phyloP scores from a whole-genome alignment of 192 early-diverging fungal genomes.

The Anaeromyces robustus region DNA sequence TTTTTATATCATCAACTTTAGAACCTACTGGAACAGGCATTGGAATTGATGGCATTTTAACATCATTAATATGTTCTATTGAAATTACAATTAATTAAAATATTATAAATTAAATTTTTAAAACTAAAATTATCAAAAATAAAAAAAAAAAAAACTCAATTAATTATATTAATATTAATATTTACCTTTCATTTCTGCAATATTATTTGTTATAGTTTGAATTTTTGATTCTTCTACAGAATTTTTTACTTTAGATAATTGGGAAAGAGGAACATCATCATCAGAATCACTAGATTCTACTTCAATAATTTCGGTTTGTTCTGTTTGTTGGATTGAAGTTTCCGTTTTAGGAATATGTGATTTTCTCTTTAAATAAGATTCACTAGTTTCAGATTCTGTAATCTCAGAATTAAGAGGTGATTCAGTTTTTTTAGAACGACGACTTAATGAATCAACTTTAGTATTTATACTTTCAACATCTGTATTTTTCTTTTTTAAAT shows the following conservation, averaged over 20 bases:
- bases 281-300: neutral
- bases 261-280: neutral
- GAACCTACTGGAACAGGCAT: neutral
- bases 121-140: too few relatives aligned
- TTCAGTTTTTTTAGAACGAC: neutral
- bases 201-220: neutral
- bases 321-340: too few relatives aligned
- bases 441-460: neutral
- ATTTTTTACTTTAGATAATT: neutral
- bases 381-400: neutral
- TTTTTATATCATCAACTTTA: neutral
- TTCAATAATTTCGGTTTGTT: neutral
- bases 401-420: neutral
- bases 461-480: neutral
- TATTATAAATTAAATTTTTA: too few relatives aligned
- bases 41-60: neutral
- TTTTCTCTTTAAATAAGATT: neutral
- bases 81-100: too few relatives aligned
- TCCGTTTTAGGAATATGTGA: neutral
- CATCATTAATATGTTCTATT: neutral
- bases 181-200: neutral
- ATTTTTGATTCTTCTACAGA: neutral
- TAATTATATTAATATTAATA: too few relatives aligned
- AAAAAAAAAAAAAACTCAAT: too few relatives aligned
- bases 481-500: neutral